Evolutionary conservation across 208 protist species (phyloP), one percentile per base, ranked within the genome.

Genomic region (Naegleria fowleri): DNA sequence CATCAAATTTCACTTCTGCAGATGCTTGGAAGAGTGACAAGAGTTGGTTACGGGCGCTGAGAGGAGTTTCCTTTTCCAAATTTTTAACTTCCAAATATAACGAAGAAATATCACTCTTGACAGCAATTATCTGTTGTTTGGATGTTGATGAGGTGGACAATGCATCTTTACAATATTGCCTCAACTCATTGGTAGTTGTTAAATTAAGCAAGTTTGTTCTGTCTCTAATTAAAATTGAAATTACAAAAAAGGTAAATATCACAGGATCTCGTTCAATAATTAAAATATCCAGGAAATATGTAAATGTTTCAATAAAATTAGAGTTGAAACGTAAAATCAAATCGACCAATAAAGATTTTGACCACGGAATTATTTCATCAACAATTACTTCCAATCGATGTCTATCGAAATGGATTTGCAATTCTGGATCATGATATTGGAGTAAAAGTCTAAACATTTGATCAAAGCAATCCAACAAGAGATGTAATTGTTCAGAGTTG

Each of bases 351-450:
- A 88, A 88, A 40, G 85, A 58, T 36, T 58, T 58, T 6, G 40
- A 48, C 85, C 85, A 88, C 11, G 85, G 85, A 29, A 88, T 29
- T n/a, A 58, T 58, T 40, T 88, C 7, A 58, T 58, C 85, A 29
- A 40, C 22, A 33, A 39, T 29, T 5, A 39, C 19, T 58, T 96
- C 93, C 0, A 96, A 92, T 85, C 95, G 91, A 40, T 94, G 92
- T 48, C 95, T 95, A 90, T 97, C 97, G 55, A 98, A 92, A 93
- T 97, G 95, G 5, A 95, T 92, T 33, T 94, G 94, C 9, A 97
- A 94, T 3, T 90, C 91, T 0, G 97, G 96, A 92, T 97, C 96
- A 85, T 96, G 96, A 92, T 97, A 98, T 92, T 98, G 97, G 83
- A 98, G 94, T 79, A 97, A 88, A n/a, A 97, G 92, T n/a, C 95